phyloP scores from a whole-genome alignment of 352 stramenopile species.

The Phytophthora aleatoria region DNA sequence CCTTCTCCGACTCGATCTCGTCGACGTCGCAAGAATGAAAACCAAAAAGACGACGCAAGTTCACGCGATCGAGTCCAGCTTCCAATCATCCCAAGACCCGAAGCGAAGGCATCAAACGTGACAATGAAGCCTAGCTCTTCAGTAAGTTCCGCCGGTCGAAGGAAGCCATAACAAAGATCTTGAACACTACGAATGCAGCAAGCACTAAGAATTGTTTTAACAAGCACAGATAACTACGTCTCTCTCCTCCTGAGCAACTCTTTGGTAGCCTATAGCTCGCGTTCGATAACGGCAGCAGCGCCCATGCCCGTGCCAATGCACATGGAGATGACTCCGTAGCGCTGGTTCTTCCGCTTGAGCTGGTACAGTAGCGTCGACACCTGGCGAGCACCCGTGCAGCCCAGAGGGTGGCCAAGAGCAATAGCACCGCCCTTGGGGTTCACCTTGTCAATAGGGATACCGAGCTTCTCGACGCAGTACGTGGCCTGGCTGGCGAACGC shows the following conservation, averaged over 20 bases:
- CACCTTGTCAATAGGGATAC: conserved; percentile 82
- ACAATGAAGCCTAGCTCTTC: background rate
- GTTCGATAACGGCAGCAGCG: conserved; percentile 92
- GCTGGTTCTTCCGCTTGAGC: conserved; percentile 86
- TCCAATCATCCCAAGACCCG: conserved; percentile 16
- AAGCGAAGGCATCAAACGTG: background rate
- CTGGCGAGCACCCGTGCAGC: conserved; percentile 89
- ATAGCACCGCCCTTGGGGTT: conserved; percentile 92
- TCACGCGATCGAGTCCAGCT: conserved; percentile 16
- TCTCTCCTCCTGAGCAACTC: conserved; percentile 4
- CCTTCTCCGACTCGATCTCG: conserved; percentile 15
- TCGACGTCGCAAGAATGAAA: conserved; percentile 17
- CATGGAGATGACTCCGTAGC: conserved; percentile 93
- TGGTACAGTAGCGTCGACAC: conserved; percentile 93
- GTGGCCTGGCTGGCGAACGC: conserved; percentile 89
- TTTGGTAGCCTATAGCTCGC: conserved; percentile 41
- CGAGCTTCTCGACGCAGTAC: conserved; percentile 83
- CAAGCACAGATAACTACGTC: conserved; percentile 8
- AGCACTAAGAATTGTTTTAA: conserved; percentile 12
- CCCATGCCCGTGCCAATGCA: conserved; percentile 96
- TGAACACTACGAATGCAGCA: too few relatives aligned
- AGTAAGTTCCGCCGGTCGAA: background rate
- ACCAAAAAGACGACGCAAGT: conserved; percentile 26
- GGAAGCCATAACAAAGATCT: too few relatives aligned
- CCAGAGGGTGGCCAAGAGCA: conserved; percentile 89